These are phyloP conservation scores for Pythium myriotylum DNA, from an alignment of 352 stramenopile genomes.

Conservation along the genomic window DNA sequence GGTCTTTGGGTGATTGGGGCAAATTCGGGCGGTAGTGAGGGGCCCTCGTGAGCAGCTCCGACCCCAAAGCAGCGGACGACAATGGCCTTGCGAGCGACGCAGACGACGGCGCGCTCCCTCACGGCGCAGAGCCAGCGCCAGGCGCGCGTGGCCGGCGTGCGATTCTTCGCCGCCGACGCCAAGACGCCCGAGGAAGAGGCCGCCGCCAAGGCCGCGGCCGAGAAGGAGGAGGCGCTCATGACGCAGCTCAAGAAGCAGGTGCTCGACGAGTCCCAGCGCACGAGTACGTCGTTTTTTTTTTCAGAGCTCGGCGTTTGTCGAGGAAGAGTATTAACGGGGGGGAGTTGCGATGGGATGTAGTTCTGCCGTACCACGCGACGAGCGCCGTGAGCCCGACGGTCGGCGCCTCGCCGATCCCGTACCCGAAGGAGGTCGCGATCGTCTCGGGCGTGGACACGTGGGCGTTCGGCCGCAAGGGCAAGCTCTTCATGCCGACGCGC, in stretches of 20 bases:
- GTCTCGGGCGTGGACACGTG: conserved; percentile 69
- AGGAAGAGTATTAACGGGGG: background rate
- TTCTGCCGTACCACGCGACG: conserved; percentile 67
- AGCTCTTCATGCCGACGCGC: conserved; percentile 72
- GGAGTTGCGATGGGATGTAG: conserved; percentile 20
- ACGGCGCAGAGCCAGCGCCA: conserved; percentile 23
- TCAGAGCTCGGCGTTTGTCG: too few species aligned
- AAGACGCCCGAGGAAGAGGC: conserved; percentile 47
- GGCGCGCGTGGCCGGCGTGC: conserved; percentile 21
- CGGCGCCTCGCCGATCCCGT: conserved; percentile 52
- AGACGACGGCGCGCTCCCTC: conserved; percentile 28
- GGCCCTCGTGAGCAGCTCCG: conserved; percentile 13
- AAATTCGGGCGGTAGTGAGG: conserved; percentile 25
- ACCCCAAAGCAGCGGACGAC: conserved; percentile 8
- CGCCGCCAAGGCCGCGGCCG: conserved; percentile 35
- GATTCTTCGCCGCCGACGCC: conserved; percentile 46
- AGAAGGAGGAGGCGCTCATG: conserved; percentile 57
- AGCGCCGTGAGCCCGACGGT: conserved; percentile 49
- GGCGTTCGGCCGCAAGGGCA: conserved; percentile 64
- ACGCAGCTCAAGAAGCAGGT: conserved; percentile 43
- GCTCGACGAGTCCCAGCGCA: conserved; percentile 52
- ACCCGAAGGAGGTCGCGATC: conserved; percentile 63
- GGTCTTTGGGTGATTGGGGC: conserved; percentile 27
- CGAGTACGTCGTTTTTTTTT: conserved; percentile 35
- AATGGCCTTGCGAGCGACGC: conserved; percentile 29